Conservation (phyloP, 306 rosid genomes). For the Inga laurina region DNA sequence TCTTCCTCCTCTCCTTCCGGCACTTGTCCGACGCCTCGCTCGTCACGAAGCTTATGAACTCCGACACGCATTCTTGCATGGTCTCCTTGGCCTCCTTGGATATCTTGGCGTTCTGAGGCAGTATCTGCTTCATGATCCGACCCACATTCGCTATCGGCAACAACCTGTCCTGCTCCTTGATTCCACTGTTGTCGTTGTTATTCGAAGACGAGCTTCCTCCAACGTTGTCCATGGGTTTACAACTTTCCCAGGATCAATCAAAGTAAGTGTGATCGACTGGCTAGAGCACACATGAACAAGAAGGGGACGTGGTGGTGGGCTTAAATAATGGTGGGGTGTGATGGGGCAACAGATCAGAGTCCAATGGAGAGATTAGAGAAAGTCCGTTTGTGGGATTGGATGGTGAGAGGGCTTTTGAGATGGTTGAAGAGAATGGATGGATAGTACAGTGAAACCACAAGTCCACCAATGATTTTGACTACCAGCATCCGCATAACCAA, state of each 20-base stretch:
- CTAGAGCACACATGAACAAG: neutral
- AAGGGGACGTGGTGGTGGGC: conserved; percentile 29
- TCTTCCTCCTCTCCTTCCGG: conserved; percentile 86
- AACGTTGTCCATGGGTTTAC: conserved; percentile 35
- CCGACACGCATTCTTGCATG: conserved; percentile 91
- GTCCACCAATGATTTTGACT: neutral
- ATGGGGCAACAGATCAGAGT: conserved; percentile 12
- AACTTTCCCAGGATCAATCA: neutral
- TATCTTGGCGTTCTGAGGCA: conserved; percentile 83
- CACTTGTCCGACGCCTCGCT: conserved; percentile 96
- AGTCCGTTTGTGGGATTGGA: conserved; percentile 34
- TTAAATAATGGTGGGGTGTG: conserved; percentile 36
- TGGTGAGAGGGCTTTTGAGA: conserved; percentile 40
- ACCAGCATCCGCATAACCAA: neutral
- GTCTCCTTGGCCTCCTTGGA: conserved; percentile 93
- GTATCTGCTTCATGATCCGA: conserved; percentile 85
- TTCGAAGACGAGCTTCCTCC: conserved; percentile 38
- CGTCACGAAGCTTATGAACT: conserved; percentile 90
- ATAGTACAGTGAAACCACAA: neutral
- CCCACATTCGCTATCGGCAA: conserved; percentile 95
- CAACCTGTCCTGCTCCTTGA: conserved; percentile 83
- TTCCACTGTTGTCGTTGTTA: conserved; percentile 30
- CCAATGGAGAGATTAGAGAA: conserved; percentile 33
- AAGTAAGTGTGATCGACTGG: neutral
- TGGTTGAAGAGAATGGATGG: conserved; percentile 32